Percentiles rank a stretch among this genome's conserved stretches.
Evolutionary conservation across 495 filamentous ascomycete genomes (phyloP).

Genomic region (Penicillium coffeae): DNA sequence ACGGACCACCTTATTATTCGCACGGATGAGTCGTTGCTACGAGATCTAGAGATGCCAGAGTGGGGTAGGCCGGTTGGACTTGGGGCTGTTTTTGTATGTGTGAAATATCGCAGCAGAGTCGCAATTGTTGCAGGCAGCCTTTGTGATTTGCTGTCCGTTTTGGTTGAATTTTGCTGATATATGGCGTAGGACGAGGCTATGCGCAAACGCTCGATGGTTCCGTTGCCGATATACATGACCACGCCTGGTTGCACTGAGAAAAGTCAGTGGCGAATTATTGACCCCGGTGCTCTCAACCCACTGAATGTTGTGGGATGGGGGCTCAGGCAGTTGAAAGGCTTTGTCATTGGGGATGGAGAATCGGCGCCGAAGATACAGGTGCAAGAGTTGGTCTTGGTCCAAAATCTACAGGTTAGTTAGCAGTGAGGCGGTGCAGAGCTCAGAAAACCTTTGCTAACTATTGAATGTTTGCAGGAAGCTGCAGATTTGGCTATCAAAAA

Average conservation of each 20-base stretch:
- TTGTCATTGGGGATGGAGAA: slow-evolving; percentile 44
- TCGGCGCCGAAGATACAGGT: slow-evolving; percentile 28
- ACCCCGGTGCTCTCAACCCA: slow-evolving; percentile 42
- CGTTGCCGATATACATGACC: slow-evolving; percentile 57
- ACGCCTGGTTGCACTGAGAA: slow-evolving; percentile 51
- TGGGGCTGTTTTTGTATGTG: slow-evolving; percentile 64
- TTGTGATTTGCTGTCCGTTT: not conserved
- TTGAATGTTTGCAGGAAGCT: slow-evolving; percentile 31
- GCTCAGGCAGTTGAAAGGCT: slow-evolving; percentile 62
- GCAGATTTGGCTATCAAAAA: slow-evolving; percentile 42
- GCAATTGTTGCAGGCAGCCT: not conserved
- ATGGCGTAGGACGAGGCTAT: slow-evolving; percentile 61
- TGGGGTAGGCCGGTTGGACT: slow-evolving; percentile 83
- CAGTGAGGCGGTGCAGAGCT: not conserved
- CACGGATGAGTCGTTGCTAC: slow-evolving; percentile 64
- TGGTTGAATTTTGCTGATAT: not conserved
- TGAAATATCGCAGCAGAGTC: not conserved
- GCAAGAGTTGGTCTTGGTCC: slow-evolving; percentile 48
- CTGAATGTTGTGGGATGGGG: slow-evolving; percentile 73
- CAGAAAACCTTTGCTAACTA: not conserved
- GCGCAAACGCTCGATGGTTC: slow-evolving; percentile 61
- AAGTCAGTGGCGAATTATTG: slow-evolving; percentile 56
- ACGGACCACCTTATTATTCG: slow-evolving; percentile 56
- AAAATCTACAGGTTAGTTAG: slow-evolving; percentile 48
- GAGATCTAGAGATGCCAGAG: slow-evolving; percentile 68